Evolutionary conservation across 2,329 filamentous ascomycete genomes (phyloP), one percentile per base, ranked within the genome.

Genomic region (Plenodomus biglobosus): DNA sequence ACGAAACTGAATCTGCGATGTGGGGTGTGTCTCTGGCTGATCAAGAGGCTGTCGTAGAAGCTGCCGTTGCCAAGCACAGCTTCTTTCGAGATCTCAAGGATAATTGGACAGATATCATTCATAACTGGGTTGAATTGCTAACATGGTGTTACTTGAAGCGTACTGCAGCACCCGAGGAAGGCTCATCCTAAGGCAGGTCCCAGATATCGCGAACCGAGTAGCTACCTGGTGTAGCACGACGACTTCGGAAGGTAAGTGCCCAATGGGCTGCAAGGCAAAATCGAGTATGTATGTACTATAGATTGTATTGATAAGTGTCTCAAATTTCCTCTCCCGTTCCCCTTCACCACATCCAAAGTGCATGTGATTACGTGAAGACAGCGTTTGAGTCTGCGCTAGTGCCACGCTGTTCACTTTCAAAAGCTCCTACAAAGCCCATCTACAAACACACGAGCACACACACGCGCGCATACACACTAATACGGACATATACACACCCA

Each of bases 71-170:
- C 10, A 50, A 45, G 5, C 40, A 41, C 21, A 46, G 35, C 11
- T 35, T 36, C 7, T 21, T 46, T 4, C 24, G 34, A 2, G 41
- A 43, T 1, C 17, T 53, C 20, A 47, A 43, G 18, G 44, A 40
- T 2, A 49, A 53, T 10, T 51, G 45, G 49, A 36, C 38, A 10
- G 21, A 20, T 3, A 46, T 58, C 2, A 18, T 51, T 11, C 34
- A 24, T 3, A 46, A 47, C 8, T 49, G 42, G 40, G 40, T 53
- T 2, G 46, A 48, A 8, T 16, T 55, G 30, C 30, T 58, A 24
- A 30, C 47, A n/a, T 58, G 52, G 46, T 44, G 49, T 34, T 49
- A 53, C 24, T 24, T 53, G 11, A 44, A 53, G 42, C 42, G 49
- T 6, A 30, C 46, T 37, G 40, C 40, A 11, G 21, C 38, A n/a